Conservation (phyloP, 257 asterid genomes). For the Solanum verrucosum region DNA sequence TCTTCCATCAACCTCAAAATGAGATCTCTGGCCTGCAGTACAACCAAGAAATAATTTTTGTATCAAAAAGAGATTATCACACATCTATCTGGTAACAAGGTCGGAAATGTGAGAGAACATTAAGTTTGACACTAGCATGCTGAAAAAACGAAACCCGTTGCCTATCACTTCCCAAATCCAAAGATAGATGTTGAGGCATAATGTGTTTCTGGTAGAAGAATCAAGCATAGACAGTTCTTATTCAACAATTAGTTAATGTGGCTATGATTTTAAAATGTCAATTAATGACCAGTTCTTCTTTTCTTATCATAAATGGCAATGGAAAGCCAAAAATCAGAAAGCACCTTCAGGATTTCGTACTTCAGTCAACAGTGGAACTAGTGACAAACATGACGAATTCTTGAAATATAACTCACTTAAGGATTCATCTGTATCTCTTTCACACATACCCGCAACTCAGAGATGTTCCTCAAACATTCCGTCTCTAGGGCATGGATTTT, state of each 20-base stretch:
- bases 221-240: neutral
- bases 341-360: neutral
- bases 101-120: neutral
- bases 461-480: neutral
- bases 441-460: neutral
- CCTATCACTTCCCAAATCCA: neutral
- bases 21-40: constrained; percentile 6
- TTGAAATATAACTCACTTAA: neutral
- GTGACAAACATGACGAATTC: neutral
- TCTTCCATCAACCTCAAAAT: constrained; percentile 8
- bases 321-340: neutral
- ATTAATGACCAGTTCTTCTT: neutral
- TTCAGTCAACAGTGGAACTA: neutral
- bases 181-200: neutral
- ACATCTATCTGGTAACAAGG: neutral
- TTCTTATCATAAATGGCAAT: neutral
- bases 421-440: neutral
- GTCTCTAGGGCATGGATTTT: neutral
- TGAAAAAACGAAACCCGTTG: neutral
- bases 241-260: neutral
- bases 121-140: neutral
- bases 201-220: neutral
- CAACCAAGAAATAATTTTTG: neutral
- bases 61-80: neutral
- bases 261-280: neutral